A percentile compares a stretch with the other conserved stretches of the same genome.
Evolutionary conservation across 495 filamentous ascomycete genomes (phyloP).

Genomic region (Lineolata rhizophorae): DNA sequence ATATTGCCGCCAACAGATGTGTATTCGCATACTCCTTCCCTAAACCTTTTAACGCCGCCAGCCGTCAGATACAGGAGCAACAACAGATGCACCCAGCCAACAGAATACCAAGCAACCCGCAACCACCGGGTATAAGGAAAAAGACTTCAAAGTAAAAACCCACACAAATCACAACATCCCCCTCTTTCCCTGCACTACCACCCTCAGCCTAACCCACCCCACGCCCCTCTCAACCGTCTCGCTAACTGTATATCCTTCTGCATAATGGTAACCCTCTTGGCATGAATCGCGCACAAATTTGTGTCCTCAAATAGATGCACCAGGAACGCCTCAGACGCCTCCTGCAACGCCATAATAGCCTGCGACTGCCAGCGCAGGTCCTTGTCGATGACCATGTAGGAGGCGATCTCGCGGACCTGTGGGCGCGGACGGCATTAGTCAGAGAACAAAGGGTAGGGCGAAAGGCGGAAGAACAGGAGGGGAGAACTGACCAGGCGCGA

Average conservation of each 20-base stretch:
- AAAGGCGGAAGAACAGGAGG: constrained; percentile 1
- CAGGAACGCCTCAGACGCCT: constrained; percentile 80
- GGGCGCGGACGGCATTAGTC: background rate
- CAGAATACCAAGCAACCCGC: too few relatives aligned
- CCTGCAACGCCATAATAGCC: constrained; percentile 74
- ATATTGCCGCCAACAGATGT: too few relatives aligned
- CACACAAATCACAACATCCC: too few relatives aligned
- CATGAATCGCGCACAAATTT: constrained; percentile 87
- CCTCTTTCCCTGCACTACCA: too few relatives aligned
- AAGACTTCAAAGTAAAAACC: too few relatives aligned
- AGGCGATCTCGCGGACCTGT: constrained; percentile 67
- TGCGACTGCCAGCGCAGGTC: constrained; percentile 76
- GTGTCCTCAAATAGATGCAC: constrained; percentile 91
- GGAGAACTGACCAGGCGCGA: constrained; percentile 44
- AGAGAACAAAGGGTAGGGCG: too few relatives aligned
- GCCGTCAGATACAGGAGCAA: too few relatives aligned
- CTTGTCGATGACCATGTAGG: constrained; percentile 28
- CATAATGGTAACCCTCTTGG: constrained; percentile 93
- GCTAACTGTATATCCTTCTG: constrained; percentile 26
- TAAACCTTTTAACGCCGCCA: too few relatives aligned
- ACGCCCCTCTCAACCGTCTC: constrained; percentile 10
- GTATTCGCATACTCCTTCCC: too few relatives aligned
- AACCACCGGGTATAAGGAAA: too few relatives aligned
- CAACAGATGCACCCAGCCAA: too few relatives aligned
- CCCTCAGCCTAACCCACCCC: constrained; percentile 10